A percentile compares a stretch with the other conserved stretches of the same genome.
phyloP scores from a whole-genome alignment of 306 rosid genomes.

The Pueraria montana region DNA sequence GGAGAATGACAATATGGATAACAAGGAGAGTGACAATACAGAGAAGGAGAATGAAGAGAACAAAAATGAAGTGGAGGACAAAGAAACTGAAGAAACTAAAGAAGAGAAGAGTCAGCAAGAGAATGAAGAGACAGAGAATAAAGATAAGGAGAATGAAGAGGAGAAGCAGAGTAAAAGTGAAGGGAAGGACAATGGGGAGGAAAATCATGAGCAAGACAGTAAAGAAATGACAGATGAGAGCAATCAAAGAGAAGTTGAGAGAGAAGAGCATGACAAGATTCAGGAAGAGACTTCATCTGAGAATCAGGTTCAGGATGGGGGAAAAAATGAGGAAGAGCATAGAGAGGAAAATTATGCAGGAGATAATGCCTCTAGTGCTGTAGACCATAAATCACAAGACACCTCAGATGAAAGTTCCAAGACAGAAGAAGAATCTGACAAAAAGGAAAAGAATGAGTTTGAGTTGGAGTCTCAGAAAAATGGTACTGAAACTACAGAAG shows the following conservation, averaged over 20 bases:
- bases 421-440: conserved; percentile 58
- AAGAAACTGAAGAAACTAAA: conserved; percentile 44
- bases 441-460: conserved; percentile 61
- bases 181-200: conserved; percentile 51
- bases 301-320: conserved; percentile 69
- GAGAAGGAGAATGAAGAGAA: conserved; percentile 49
- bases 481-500: conserved; percentile 52
- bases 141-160: conserved; percentile 57
- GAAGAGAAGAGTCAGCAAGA: conserved; percentile 42
- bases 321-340: conserved; percentile 56
- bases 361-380: conserved; percentile 89
- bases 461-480: conserved; percentile 56
- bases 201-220: conserved; percentile 39
- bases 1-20: conserved; percentile 48
- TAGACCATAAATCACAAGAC: conserved; percentile 62
- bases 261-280: conserved; percentile 64
- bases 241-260: conserved; percentile 47
- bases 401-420: conserved; percentile 51
- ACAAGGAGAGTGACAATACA: conserved; percentile 49
- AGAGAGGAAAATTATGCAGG: conserved; percentile 81
- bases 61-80: conserved; percentile 48
- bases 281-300: conserved; percentile 63
- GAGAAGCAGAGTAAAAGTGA: conserved; percentile 41
- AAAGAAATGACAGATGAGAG: conserved; percentile 59
- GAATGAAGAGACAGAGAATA: conserved; percentile 58